Evolutionary conservation across 495 filamentous ascomycete genomes (phyloP).

Genomic region (Bombardia bombarda): DNA sequence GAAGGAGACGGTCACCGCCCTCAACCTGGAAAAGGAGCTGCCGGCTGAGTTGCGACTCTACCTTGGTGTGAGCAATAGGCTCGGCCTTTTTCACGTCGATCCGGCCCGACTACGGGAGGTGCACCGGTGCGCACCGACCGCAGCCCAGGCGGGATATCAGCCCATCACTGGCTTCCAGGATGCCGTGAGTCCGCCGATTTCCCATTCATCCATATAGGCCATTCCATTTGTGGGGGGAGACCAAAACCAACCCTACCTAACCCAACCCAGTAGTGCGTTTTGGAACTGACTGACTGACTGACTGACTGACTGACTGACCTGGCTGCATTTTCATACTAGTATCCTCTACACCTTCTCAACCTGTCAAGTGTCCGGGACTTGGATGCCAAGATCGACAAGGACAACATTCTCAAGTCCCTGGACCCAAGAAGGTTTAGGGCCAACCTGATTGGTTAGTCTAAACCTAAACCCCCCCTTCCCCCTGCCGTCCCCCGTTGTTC

Average conservation of each 20-base stretch:
- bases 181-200: conserved; percentile 43
- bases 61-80: conserved; percentile 53
- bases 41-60: conserved; percentile 47
- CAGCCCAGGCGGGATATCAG: conserved; percentile 63
- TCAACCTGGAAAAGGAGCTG: conserved; percentile 48
- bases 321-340: conserved; percentile 34
- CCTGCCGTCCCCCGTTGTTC: no score
- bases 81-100: conserved; percentile 68
- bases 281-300: no score
- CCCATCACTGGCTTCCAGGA: conserved; percentile 76
- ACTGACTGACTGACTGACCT: no score
- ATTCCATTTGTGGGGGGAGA: no score
- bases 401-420: conserved; percentile 36
- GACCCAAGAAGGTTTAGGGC: conserved; percentile 69
- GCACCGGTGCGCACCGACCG: conserved; percentile 65
- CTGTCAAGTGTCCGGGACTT: conserved; percentile 66
- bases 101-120: conserved; percentile 56
- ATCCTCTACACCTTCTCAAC: conserved; percentile 76
- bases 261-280: no score
- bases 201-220: no score
- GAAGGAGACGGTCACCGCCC: conserved; percentile 60
- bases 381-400: conserved; percentile 45
- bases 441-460: conserved; percentile 74
- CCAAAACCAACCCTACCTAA: no score
- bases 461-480: conserved; percentile 8